Evolutionary conservation across 441 rosid species (phyloP), one percentile per base, ranked within the genome.

Genomic region (Hura crepitans): DNA sequence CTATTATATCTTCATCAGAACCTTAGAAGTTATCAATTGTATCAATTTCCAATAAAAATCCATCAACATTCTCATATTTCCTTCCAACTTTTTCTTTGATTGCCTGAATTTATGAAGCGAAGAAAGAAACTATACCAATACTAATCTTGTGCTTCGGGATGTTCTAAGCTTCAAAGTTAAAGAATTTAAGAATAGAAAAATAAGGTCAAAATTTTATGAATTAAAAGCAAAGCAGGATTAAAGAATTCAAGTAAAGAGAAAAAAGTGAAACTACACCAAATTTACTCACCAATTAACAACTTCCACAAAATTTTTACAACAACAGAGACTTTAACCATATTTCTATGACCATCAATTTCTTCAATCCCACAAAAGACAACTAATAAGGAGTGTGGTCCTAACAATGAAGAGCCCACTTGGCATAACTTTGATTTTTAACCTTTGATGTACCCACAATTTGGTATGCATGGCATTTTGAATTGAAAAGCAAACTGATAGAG

Each of bases 311-410:
- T 53, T 72, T 68, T 77, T 57, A 66, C 49, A 72, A 79, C 82
- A 17, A 78, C 59, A 2, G 82, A 75, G 25, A 81, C 89, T 71
- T 83, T 89, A 35, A 76, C 81, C 78, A 77, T 72, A 64, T 85
- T 87, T 70, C 71, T 79, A 37, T 9, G 18, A 77, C 35, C 77
- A 51, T 72, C 81, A 3, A 14, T 0, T 47, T 81, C 84, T 66
- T 87, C 89, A 69, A 69, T 68, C 59, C 86, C 89, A 68, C 70
- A 65, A 46, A 57, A 17, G 12, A 87, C 73, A 62, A 85, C 78
- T 37, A 87, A 74, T 63, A 87, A 85, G 0, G 86, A 76, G 72
- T 74, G 82, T 3, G 87, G 82, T 5, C 84, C 85, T 76, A 82
- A 85, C 67, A 82, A 66, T 66, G 79, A 70, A 82, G 78, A 70